These are phyloP conservation scores for Nemophila menziesii DNA, from an alignment of 257 asterid genomes.

Conservation along the genomic window DNA sequence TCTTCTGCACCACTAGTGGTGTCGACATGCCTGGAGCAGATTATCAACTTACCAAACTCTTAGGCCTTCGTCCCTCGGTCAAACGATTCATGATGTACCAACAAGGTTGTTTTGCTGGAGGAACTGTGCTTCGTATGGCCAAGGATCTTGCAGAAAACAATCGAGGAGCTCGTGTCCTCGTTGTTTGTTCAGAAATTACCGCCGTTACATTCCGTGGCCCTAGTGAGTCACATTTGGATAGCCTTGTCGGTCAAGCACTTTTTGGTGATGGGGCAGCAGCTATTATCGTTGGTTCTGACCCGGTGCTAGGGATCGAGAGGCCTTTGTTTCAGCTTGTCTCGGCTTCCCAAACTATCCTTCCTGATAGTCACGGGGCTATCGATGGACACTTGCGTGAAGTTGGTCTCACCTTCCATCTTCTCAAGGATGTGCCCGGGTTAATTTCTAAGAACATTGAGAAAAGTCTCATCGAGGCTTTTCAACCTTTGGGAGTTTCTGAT, in stretches of 20 bases:
- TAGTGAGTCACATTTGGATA: slow-evolving; percentile 34
- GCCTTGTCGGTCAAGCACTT: slow-evolving; percentile 45
- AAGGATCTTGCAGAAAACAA: slow-evolving; percentile 76
- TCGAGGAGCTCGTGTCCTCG: slow-evolving; percentile 47
- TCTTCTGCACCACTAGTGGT: slow-evolving; percentile 76
- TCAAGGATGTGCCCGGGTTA: slow-evolving; percentile 38
- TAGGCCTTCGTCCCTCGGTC: slow-evolving; percentile 60
- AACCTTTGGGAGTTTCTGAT: slow-evolving; percentile 40
- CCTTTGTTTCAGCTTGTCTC: slow-evolving; percentile 48
- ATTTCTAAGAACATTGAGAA: slow-evolving; percentile 40
- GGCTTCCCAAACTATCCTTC: slow-evolving; percentile 48
- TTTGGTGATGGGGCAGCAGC: slow-evolving; percentile 65
- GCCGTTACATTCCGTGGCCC: slow-evolving; percentile 61
- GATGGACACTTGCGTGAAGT: slow-evolving; percentile 51
- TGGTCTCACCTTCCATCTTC: slow-evolving; percentile 44
- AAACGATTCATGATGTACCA: slow-evolving; percentile 71
- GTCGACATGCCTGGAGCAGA: slow-evolving; percentile 90
- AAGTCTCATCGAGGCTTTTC: slow-evolving; percentile 38
- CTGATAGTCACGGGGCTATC: slow-evolving; percentile 41
- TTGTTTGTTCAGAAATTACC: slow-evolving; percentile 58
- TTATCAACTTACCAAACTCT: slow-evolving; percentile 63
- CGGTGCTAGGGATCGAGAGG: slow-evolving; percentile 29
- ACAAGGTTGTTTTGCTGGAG: slow-evolving; percentile 73
- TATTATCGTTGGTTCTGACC: slow-evolving; percentile 37
- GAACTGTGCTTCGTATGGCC: slow-evolving; percentile 60